Conservation (phyloP, 371 early-diverging fungal species). For the Zopfochytrium polystomum region DNA sequence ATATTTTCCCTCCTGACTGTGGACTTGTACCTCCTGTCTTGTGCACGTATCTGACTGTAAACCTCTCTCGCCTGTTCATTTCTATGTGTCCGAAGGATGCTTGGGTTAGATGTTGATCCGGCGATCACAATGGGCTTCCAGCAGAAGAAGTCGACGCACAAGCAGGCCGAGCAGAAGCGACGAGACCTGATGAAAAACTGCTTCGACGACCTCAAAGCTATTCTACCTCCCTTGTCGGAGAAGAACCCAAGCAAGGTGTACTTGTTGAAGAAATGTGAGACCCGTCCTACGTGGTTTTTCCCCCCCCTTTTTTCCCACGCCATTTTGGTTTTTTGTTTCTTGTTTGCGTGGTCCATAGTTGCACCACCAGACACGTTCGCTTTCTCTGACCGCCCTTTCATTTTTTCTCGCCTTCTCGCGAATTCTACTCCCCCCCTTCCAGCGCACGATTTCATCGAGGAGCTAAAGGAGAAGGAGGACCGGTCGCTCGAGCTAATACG, state of each 20-base stretch:
- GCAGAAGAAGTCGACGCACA: slow-evolving; percentile 63
- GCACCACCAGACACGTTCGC: not conserved
- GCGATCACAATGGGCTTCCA: slow-evolving; percentile 7
- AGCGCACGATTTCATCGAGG: not conserved
- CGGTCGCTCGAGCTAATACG: not conserved
- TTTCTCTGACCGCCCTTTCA: not conserved
- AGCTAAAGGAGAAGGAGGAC: not conserved
- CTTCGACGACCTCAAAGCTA: slow-evolving; percentile 74
- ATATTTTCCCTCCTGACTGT: not conserved
- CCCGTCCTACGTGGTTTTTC: too few species aligned
- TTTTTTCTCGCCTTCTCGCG: slow-evolving; percentile 5
- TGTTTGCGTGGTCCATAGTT: not conserved
- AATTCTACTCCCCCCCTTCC: not conserved
- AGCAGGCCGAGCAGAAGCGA: slow-evolving; percentile 91
- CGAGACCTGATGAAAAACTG: slow-evolving; percentile 82
- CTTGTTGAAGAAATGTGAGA: slow-evolving; percentile 11
- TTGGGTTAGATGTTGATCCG: slow-evolving; percentile 3
- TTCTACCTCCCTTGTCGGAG: slow-evolving; percentile 67
- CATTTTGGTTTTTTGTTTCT: slow-evolving; percentile 6
- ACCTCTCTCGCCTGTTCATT: not conserved
- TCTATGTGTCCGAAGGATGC: not conserved
- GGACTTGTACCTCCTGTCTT: too few species aligned
- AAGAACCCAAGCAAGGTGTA: slow-evolving; percentile 38
- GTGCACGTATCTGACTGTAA: too few species aligned
- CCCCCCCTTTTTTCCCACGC: too few species aligned